Evolutionary conservation across 768 basidiomycete species (phyloP), one percentile per base, ranked within the genome.

Genomic region (Clitopilus hobsonii): DNA sequence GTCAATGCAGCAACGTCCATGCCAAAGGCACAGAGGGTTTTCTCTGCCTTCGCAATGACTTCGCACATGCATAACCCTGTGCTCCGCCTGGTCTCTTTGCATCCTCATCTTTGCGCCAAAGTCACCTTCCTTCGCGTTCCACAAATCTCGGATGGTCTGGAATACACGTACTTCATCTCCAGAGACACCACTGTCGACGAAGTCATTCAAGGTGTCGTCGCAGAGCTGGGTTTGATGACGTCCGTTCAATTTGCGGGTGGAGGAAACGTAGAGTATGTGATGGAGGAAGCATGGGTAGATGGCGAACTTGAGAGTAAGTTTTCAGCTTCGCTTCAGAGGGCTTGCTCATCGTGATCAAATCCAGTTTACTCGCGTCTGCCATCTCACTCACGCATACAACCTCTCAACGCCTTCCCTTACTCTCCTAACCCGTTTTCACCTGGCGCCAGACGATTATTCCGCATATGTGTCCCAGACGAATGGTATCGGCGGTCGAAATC

Each of bases 401-500:
- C 72, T n/a, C 65, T 83, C 30, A 53, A 82, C 16, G 67, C 65
- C 49, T 70, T 70, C 13, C 73, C 80, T 0, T 72, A 70, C 32
- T 61, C 65, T 50, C 59, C 74, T 8, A 79, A 79, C 59, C 72
- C 75, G 0, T 75, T 77, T 58, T 69, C 71, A n/a, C 61, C 69
- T 3, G 60, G 65, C 25, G 77, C 77, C 1, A 71, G 62, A 18
- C 81, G 81, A 7, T 64, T 60, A 6, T 82, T 88, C 63, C 76
- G 78, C 24, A 79, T 91, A 54, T 88, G 85, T 57, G 82, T 93
- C 6, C 88, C 88, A 1, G 88, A 88, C 52, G 85, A 87, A 63
- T 92, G 86, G 91, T 92, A 83, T 67, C 82, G 84, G 54, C 80
- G 88, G 16, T 82, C 84, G 18, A 87, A 80, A 57, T 78, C 84